A percentile compares a stretch with the other conserved stretches of the same genome.
These are phyloP conservation scores for Gomphus sp. DNA, from an alignment of 1,284 basidiomycete species.

Conservation along the genomic window DNA sequence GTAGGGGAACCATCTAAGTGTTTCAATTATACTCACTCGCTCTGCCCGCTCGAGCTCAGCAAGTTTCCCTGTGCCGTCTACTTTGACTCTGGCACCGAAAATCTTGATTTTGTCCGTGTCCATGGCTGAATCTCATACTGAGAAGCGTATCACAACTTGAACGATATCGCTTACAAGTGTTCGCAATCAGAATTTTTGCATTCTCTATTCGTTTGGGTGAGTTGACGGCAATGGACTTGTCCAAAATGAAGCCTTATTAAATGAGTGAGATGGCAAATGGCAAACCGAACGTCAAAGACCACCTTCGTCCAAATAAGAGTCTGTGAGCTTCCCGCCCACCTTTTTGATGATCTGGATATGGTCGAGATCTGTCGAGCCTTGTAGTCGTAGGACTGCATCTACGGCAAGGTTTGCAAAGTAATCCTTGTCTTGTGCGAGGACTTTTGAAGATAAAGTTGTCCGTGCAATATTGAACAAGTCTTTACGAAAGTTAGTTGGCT, in stretches of 20 bases:
- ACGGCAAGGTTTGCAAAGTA: constrained; percentile 99
- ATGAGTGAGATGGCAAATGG: constrained; percentile 3
- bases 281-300: constrained; percentile 13
- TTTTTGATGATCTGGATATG: constrained; percentile 99
- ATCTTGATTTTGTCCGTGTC: constrained; percentile 99
- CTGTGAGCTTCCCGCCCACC: constrained; percentile 95
- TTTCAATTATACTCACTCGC: constrained; percentile 38
- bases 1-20: background rate
- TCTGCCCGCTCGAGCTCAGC: constrained; percentile 97
- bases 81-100: constrained; percentile 93
- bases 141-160: background rate
- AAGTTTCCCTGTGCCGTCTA: constrained; percentile 92
- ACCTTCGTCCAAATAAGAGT: constrained; percentile 98
- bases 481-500: constrained; percentile 70
- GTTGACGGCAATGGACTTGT: constrained; percentile 94
- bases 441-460: constrained; percentile 95
- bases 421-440: constrained; percentile 93
- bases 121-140: constrained; percentile 61
- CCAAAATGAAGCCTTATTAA: constrained; percentile 84
- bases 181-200: constrained; percentile 95
- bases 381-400: constrained; percentile 86
- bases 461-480: constrained; percentile 96
- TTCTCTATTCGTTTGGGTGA: constrained; percentile 93
- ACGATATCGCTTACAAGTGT: constrained; percentile 67
- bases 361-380: constrained; percentile 94